Conservation (phyloP, 345 rosid genomes). For the Mangifera indica region DNA sequence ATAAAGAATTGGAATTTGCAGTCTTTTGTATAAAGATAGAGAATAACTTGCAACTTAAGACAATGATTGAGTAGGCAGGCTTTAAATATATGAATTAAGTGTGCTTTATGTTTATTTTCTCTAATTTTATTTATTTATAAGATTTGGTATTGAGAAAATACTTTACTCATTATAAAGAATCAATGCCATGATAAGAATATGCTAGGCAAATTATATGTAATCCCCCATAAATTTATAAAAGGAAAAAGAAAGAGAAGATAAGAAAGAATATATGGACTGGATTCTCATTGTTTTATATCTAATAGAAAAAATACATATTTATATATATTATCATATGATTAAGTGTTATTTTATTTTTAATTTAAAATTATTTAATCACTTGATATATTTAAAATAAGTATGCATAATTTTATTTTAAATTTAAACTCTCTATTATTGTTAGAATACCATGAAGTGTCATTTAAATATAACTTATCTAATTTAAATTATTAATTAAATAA, state of each 20-base stretch:
- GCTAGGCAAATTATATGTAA: background rate
- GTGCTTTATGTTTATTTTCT: background rate
- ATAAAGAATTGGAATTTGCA: constrained; percentile 8
- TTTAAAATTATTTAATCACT: no score
- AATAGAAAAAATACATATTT: no score
- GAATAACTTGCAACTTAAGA: constrained; percentile 27
- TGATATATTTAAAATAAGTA: no score
- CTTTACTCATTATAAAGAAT: background rate
- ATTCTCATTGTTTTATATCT: no score
- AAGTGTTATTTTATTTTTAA: no score
- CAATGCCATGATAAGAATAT: background rate
- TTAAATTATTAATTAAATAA: no score
- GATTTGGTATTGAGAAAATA: background rate
- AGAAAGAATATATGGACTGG: background rate
- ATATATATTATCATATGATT: no score
- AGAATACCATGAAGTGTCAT: no score
- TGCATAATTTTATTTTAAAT: no score
- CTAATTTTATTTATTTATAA: background rate
- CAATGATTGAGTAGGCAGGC: background rate
- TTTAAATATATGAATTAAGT: background rate
- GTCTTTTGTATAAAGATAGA: constrained; percentile 9
- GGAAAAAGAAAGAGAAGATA: background rate
- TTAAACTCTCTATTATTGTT: no score
- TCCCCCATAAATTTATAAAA: background rate
- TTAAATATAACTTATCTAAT: no score